Percentiles rank a stretch among this genome's conserved stretches.
These are phyloP conservation scores for Geotrichum siamense DNA, from an alignment of 1,139 yeast genomes.

Conservation along the genomic window DNA sequence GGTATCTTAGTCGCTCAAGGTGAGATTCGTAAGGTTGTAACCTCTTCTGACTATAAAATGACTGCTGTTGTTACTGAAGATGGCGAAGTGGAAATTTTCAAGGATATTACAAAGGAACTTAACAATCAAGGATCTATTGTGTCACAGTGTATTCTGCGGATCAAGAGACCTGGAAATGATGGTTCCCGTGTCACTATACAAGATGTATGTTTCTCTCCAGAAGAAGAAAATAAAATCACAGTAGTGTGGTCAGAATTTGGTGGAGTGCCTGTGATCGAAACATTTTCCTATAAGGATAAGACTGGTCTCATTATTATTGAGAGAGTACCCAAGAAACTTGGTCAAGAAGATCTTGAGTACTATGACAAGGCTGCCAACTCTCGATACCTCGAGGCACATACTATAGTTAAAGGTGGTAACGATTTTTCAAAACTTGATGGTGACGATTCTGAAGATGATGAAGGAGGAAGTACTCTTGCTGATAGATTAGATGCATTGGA, in stretches of 20 bases:
- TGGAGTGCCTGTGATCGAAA: conserved; percentile 56
- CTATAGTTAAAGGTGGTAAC: conserved; percentile 40
- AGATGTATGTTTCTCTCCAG: conserved; percentile 11
- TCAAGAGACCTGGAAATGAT: conserved; percentile 23
- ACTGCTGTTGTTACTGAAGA: conserved; percentile 58
- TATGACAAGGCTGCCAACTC: conserved; percentile 65
- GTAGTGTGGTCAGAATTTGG: conserved; percentile 72
- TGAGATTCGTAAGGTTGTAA: conserved; percentile 44
- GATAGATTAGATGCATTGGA: conserved; percentile 39
- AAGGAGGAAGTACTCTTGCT: conserved; percentile 35
- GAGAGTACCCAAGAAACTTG: conserved; percentile 21
- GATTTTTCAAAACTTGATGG: conserved; percentile 45
- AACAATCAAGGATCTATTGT: conserved; percentile 9
- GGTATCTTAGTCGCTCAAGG: conserved; percentile 62
- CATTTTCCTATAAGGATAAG: conserved; percentile 47
- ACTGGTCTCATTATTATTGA: conserved; percentile 23
- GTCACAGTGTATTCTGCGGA: conserved; percentile 21
- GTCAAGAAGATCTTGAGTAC: conserved; percentile 38
- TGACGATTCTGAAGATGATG: conserved; percentile 31
- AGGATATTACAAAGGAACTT: conserved; percentile 35
- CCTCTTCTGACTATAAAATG: conserved; percentile 35
- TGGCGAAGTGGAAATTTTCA: conserved; percentile 57
- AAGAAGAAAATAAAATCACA: conserved; percentile 28
- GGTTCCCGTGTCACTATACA: conserved; percentile 10
- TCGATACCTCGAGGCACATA: conserved; percentile 59